Base-by-base conservation (phyloP, 495 filamentous ascomycete genomes). In the Penicillium lagena region DNA sequence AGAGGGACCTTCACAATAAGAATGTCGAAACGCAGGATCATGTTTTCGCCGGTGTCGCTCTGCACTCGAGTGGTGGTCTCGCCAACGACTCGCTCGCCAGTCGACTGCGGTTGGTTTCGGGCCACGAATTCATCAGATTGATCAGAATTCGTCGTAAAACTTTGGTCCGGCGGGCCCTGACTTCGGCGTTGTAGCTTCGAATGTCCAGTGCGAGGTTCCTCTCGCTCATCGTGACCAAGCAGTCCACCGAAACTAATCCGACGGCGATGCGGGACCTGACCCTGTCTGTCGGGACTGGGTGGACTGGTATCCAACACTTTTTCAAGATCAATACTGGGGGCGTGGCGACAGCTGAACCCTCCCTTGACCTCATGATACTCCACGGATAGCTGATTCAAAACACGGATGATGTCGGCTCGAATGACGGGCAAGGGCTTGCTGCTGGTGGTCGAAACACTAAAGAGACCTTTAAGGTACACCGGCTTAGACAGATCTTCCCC, bases 1-100 rank as follows among this genome's bases (percentile, higher is more conserved):
- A 99, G 68, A 22, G 93, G 93, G 29, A 99, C 89, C 71, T 99
- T 99, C 48, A 99, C 93, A 47, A 99, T 90, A 50, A 97, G 79
- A 42, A 98, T 96, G 59, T 99, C 93, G 55, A 99, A 99, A 46
- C 84, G 79, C 32, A 99, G 70, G 34, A 86, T 75, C 72, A 94
- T 77, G 51, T 79, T 87, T 30, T 79, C 81, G 2, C 89, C 89
- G 13, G 90, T 71, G 50, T 94, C 90, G 50, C 79, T 90, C 57
- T 94, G 87, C 7, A 95, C 87, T 42, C 88, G 85, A 10, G 87
- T 94, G 4, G 79, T 86, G 13, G 87, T 94, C 59, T 91, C 87
- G 4, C 87, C 87, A 7, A 85, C 73, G 9, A 81, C 75, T 40
- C 78, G 67, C 22, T 70, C 64, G 17, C 60, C 73, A 43, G 62